Percentiles rank a stretch among this genome's conserved stretches.
These are phyloP conservation scores for Globisporangium cylindrosporum DNA, from an alignment of 352 stramenopile species.

Conservation along the genomic window DNA sequence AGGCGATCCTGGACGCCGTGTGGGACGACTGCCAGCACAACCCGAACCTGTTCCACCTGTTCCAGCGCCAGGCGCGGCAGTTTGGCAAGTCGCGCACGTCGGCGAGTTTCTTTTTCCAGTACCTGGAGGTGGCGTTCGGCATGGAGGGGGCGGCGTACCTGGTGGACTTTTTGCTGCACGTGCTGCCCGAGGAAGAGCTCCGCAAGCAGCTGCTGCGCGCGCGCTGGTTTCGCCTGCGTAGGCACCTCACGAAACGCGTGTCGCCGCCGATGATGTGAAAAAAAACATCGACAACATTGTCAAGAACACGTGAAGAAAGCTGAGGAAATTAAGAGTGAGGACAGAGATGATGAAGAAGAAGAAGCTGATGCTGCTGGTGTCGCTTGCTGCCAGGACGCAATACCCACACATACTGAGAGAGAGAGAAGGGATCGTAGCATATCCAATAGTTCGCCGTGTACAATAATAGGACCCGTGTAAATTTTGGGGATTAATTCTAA, in stretches of 20 bases:
- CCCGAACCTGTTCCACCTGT: slow-evolving; percentile 78
- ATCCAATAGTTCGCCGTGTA: neutral
- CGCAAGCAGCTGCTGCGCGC: slow-evolving; percentile 59
- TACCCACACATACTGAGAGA: neutral
- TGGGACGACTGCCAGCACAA: slow-evolving; percentile 87
- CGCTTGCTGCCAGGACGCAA: neutral
- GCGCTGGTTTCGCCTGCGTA: slow-evolving; percentile 66
- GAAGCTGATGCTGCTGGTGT: neutral
- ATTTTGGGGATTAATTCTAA: neutral
- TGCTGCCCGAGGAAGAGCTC: slow-evolving; percentile 64
- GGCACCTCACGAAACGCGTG: slow-evolving; percentile 58
- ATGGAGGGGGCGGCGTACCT: slow-evolving; percentile 69
- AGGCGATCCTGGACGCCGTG: slow-evolving; percentile 72
- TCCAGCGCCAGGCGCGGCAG: slow-evolving; percentile 73
- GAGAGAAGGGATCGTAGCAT: neutral
- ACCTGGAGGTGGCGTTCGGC: slow-evolving; percentile 79
- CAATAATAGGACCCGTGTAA: slow-evolving; percentile 4
- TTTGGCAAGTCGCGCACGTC: slow-evolving; percentile 65
- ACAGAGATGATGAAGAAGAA: neutral
- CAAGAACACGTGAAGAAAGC: neutral
- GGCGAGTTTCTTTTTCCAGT: slow-evolving; percentile 67
- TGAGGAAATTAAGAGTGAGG: neutral
- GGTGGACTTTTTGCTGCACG: slow-evolving; percentile 79
- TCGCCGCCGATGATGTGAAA: slow-evolving; percentile 20
- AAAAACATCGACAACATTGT: neutral